Evolutionary conservation across 306 rosid genomes (phyloP).

Genomic region (Abrus precatorius): DNA sequence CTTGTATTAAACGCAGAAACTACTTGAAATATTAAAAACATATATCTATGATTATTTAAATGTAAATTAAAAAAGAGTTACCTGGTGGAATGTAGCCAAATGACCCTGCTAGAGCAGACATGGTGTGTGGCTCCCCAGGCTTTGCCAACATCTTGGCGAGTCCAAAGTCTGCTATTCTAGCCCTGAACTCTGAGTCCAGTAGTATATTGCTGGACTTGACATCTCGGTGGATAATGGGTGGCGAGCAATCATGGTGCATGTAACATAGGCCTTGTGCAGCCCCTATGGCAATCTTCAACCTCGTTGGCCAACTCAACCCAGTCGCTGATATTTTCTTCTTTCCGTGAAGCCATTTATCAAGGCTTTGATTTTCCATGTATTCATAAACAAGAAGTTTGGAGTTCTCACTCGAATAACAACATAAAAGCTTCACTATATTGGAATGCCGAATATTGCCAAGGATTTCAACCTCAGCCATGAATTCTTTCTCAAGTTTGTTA

Average conservation of each 20-base stretch:
- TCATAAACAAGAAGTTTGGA: constrained; percentile 90
- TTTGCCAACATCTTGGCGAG: constrained; percentile 75
- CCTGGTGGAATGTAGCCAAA: constrained; percentile 95
- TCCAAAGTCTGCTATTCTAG: constrained; percentile 93
- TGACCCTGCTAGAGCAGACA: constrained; percentile 82
- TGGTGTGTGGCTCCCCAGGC: constrained; percentile 61
- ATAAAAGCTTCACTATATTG: constrained; percentile 83
- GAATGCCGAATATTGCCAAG: constrained; percentile 82
- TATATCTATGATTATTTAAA: too few relatives aligned
- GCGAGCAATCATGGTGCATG: constrained; percentile 89
- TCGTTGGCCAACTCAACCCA: constrained; percentile 79
- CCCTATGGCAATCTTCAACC: constrained; percentile 80
- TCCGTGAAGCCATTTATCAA: constrained; percentile 79
- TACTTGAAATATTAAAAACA: too few relatives aligned
- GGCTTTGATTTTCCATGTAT: constrained; percentile 84
- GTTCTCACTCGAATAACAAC: constrained; percentile 76
- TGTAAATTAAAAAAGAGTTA: constrained; percentile 17
- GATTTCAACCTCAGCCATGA: constrained; percentile 74
- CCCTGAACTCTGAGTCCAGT: constrained; percentile 77
- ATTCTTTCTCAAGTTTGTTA: constrained; percentile 71
- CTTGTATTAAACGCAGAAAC: too few relatives aligned
- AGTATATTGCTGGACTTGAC: constrained; percentile 92
- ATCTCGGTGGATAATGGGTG: constrained; percentile 82
- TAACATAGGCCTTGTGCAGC: constrained; percentile 89
- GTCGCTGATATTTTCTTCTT: constrained; percentile 54